Evolutionary conservation across 257 asterid genomes (phyloP).

Genomic region (Handroanthus guayacan): DNA sequence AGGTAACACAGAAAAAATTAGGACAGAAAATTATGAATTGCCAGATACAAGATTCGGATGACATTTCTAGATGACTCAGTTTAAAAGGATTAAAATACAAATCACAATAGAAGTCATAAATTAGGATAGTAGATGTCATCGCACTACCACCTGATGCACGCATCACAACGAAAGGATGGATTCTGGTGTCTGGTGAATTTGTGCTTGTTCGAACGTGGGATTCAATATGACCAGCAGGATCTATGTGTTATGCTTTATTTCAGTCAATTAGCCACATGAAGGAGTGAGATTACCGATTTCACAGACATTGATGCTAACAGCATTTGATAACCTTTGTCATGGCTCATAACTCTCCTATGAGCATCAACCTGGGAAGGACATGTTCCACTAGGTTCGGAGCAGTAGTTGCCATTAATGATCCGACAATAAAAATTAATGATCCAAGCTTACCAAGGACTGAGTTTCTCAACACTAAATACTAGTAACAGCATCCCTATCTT

Average conservation of each 20-base stretch:
- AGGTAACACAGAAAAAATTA: neutral
- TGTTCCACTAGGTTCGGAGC: too few relatives aligned
- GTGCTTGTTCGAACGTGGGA: neutral
- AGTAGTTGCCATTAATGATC: too few relatives aligned
- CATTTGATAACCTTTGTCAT: neutral
- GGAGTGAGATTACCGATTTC: neutral
- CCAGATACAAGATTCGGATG: neutral
- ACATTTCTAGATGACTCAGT: constrained; percentile 4
- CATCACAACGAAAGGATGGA: neutral
- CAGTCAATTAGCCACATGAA: neutral
- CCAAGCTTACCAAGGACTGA: too few relatives aligned
- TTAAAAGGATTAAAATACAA: neutral
- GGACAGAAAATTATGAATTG: neutral
- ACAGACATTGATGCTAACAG: neutral
- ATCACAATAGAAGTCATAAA: neutral
- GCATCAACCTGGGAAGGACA: too few relatives aligned
- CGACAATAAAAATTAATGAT: too few relatives aligned
- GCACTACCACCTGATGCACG: neutral
- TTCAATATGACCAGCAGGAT: constrained; percentile 2
- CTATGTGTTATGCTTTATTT: neutral
- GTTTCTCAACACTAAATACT: too few relatives aligned
- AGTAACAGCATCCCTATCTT: too few relatives aligned
- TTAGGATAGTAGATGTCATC: neutral
- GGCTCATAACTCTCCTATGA: neutral
- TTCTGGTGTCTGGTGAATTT: too few relatives aligned